phyloP scores from a whole-genome alignment of 1,139 yeast genomes.

The Yarrowia galli region DNA sequence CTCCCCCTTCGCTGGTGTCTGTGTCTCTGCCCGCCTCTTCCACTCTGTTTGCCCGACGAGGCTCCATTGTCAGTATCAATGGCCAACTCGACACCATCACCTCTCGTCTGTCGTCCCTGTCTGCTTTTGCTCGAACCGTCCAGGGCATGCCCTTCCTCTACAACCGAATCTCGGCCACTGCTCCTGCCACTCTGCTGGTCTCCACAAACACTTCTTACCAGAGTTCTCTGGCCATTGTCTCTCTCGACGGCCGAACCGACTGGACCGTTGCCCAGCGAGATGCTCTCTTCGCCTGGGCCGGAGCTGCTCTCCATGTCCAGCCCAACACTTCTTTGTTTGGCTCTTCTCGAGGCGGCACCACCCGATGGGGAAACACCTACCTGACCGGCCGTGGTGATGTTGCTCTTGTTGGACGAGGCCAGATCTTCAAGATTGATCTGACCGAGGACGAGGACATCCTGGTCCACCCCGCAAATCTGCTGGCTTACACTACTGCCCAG shows the following conservation, averaged over 20 bases:
- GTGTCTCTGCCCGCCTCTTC: constrained; percentile 60
- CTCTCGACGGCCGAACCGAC: constrained; percentile 45
- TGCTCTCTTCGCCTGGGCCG: constrained; percentile 51
- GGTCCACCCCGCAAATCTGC: constrained; percentile 48
- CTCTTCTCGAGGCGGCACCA: constrained; percentile 32
- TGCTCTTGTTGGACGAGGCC: constrained; percentile 50
- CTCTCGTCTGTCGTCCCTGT: constrained; percentile 43
- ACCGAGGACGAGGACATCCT: constrained; percentile 47
- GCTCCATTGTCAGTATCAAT: constrained; percentile 57
- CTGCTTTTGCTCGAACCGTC: constrained; percentile 43
- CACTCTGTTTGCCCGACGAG: constrained; percentile 55
- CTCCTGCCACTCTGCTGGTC: constrained; percentile 46
- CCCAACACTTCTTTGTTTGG: constrained; percentile 39
- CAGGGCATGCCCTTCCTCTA: constrained; percentile 44
- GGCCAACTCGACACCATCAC: constrained; percentile 53
- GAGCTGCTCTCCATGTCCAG: constrained; percentile 43
- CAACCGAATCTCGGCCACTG: constrained; percentile 45
- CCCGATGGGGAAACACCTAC: constrained; percentile 47
- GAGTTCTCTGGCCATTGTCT: constrained; percentile 43
- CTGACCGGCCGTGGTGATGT: constrained; percentile 49
- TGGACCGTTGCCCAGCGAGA: constrained; percentile 50
- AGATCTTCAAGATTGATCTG: constrained; percentile 49
- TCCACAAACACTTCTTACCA: constrained; percentile 39
- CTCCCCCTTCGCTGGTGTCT: constrained; percentile 55
- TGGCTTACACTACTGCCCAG: constrained; percentile 47